phyloP scores from a whole-genome alignment of 2,329 filamentous ascomycete genomes.

The Botrytis tulipae region DNA sequence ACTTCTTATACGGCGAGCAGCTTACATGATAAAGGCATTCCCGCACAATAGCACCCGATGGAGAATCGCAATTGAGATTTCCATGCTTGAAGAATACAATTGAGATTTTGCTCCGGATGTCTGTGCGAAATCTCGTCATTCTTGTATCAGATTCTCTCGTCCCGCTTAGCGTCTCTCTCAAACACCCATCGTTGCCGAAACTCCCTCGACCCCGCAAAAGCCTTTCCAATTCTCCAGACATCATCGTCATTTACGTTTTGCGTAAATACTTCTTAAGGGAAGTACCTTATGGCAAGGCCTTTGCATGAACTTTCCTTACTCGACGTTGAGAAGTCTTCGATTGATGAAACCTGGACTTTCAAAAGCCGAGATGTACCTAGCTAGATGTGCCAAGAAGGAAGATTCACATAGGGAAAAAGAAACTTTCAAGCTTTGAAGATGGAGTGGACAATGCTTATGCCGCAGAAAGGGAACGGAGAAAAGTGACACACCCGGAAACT shows the following conservation, averaged over 20 bases:
- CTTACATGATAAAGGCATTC: not conserved
- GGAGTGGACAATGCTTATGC: not conserved
- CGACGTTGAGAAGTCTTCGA: not conserved
- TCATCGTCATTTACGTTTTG: not conserved
- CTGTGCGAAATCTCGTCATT: not conserved
- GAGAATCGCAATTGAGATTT: not conserved
- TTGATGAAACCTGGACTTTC: not conserved
- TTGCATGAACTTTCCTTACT: not conserved
- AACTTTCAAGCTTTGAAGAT: not conserved
- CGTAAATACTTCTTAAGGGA: not conserved
- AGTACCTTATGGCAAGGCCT: not conserved
- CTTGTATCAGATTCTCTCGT: not conserved
- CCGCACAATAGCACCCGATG: not conserved
- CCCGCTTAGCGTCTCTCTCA: not conserved
- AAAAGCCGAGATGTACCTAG: not conserved
- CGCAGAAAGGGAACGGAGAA: not conserved
- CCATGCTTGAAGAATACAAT: not conserved
- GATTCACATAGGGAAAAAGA: not conserved
- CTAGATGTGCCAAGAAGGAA: not conserved
- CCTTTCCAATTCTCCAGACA: not conserved
- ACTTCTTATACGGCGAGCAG: not conserved
- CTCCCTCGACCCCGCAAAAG: not conserved
- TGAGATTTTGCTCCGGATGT: not conserved
- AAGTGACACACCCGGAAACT: not conserved
- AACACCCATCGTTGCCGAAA: not conserved